A percentile compares a stretch with the other conserved stretches of the same genome.
Evolutionary conservation across 176 grass and related monocot genomes (phyloP).

Genomic region (Dactylis glomerata): DNA sequence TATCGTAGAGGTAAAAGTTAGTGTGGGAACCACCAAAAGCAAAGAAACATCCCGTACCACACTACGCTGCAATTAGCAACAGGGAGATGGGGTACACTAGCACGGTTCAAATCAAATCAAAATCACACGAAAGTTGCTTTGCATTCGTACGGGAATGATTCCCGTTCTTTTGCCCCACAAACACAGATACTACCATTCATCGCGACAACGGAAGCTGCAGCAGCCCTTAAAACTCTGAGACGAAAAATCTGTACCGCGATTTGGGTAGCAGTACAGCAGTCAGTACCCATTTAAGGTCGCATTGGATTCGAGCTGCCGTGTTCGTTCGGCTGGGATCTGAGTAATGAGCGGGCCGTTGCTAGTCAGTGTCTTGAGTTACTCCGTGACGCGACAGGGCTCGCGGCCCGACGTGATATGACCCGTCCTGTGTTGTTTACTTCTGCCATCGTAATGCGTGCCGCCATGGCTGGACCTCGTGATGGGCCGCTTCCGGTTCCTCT

Average conservation of each 20-base stretch:
- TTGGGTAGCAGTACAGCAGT: neutral
- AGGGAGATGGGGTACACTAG: neutral
- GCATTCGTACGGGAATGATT: conserved; percentile 19
- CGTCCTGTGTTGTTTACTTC: neutral
- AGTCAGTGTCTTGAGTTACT: neutral
- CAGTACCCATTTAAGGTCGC: neutral
- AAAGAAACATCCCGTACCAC: neutral
- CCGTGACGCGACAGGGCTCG: neutral
- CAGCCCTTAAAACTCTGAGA: neutral
- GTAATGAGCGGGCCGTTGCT: neutral
- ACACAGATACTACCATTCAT: no score
- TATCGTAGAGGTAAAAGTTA: neutral
- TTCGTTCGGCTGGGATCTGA: no score
- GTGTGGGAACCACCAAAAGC: neutral
- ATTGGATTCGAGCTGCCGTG: conserved; percentile 31
- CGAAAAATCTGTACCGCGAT: neutral
- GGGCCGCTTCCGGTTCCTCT: neutral
- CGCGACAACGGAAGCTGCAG: neutral
- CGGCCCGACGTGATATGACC: conserved; percentile 31
- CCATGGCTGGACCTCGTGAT: neutral
- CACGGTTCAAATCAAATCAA: neutral
- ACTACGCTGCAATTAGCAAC: neutral
- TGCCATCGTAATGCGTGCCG: conserved; percentile 25
- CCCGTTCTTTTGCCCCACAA: conserved; percentile 9
- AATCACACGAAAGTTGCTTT: conserved; percentile 10